A percentile compares a stretch with the other conserved stretches of the same genome.
These are phyloP conservation scores for Trypanosoma conorhini DNA, from an alignment of 208 protist genomes.

Conservation along the genomic window DNA sequence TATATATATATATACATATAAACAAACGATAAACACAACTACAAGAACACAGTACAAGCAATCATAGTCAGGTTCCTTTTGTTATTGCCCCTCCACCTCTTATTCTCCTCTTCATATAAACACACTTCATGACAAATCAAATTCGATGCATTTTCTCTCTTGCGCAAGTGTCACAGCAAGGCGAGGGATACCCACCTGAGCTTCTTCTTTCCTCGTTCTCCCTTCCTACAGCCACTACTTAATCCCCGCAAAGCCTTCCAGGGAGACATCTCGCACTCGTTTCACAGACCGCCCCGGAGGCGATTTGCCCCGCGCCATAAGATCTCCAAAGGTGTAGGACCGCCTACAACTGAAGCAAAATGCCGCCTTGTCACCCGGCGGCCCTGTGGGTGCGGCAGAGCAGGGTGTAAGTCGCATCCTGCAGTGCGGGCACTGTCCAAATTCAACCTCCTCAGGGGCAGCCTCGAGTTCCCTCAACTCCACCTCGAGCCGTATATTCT, in stretches of 20 bases:
- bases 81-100: not conserved
- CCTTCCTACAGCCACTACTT: not conserved
- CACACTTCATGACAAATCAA: not conserved
- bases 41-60: not conserved
- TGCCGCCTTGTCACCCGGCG: constrained; percentile 44
- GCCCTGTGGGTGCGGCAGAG: constrained; percentile 20
- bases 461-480: not conserved
- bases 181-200: not conserved
- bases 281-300: not conserved
- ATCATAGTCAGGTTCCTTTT: not conserved
- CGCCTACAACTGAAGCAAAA: constrained; percentile 83
- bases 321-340: constrained; percentile 76
- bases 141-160: not conserved
- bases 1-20: not conserved
- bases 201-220: not conserved
- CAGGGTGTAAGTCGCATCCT: constrained; percentile 46
- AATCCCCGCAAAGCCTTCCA: not conserved
- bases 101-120: not conserved
- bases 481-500: constrained; percentile 6
- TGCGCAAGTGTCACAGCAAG: not conserved
- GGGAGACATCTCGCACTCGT: not conserved
- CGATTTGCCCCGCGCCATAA: constrained; percentile 19
- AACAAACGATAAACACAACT: not conserved
- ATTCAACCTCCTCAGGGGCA: constrained; percentile 33
- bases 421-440: constrained; percentile 74